Evolutionary conservation across 805 yeast genomes (phyloP).

Genomic region (Scheffersomyces amazonensis): DNA sequence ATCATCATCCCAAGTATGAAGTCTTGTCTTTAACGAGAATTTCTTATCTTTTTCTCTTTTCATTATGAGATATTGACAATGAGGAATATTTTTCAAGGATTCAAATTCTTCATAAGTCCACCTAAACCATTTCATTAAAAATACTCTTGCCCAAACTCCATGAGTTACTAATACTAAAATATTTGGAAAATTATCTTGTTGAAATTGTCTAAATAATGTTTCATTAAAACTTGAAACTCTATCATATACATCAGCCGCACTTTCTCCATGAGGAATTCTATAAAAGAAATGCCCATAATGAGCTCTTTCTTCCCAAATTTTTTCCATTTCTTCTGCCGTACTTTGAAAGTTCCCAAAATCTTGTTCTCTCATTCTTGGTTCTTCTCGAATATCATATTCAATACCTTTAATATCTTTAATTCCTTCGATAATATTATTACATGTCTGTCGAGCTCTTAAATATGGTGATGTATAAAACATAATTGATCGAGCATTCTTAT

Average conservation of each 20-base stretch:
- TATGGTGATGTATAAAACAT: conserved; percentile 87
- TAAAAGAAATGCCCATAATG: conserved; percentile 79
- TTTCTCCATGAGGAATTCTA: conserved; percentile 89
- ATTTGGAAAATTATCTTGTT: conserved; percentile 66
- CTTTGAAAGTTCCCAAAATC: conserved; percentile 94
- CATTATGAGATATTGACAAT: conserved; percentile 81
- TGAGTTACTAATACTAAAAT: conserved; percentile 85
- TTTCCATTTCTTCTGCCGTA: conserved; percentile 70
- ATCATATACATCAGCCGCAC: conserved; percentile 95
- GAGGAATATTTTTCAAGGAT: conserved; percentile 75
- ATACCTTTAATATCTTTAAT: conserved; percentile 44
- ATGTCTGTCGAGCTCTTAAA: conserved; percentile 77
- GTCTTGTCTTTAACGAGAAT: conserved; percentile 56
- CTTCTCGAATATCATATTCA: conserved; percentile 65
- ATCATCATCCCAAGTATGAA: conserved; percentile 71
- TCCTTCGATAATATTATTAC: conserved; percentile 64
- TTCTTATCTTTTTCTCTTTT: conserved; percentile 50
- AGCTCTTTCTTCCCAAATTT: conserved; percentile 80
- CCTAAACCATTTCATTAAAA: conserved; percentile 89
- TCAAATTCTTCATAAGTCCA: conserved; percentile 93
- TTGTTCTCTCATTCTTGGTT: conserved; percentile 90
- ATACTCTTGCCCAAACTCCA: conserved; percentile 93
- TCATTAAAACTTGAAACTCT: conserved; percentile 89
- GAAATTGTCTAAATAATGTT: conserved; percentile 78
- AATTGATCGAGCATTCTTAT: conserved; percentile 36